These are phyloP conservation scores for Zizania palustris DNA, from an alignment of 202 grass and related monocot species.

Conservation along the genomic window DNA sequence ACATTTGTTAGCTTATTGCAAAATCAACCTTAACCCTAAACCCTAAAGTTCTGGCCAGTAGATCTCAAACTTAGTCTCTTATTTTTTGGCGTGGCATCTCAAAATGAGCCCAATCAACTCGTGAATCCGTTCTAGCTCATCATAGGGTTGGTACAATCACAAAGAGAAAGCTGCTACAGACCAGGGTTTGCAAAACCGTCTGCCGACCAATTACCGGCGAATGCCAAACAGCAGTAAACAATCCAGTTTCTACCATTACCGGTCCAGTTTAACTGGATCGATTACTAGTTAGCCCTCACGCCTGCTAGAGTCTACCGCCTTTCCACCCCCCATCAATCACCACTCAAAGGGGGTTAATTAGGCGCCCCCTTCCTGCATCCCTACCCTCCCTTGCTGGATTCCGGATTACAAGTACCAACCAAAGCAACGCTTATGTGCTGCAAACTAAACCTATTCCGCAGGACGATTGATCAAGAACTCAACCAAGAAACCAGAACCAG, in stretches of 20 bases:
- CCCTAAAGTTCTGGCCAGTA: background rate
- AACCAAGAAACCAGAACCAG: background rate
- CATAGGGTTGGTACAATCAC: background rate
- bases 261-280: too few species aligned
- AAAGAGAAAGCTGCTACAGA: background rate
- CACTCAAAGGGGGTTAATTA: background rate
- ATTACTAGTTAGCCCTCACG: too few species aligned
- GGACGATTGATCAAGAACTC: conserved; percentile 1
- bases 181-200: too few species aligned
- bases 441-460: background rate
- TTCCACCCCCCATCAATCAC: background rate
- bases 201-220: too few species aligned
- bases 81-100: background rate
- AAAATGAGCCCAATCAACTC: background rate
- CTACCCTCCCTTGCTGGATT: background rate
- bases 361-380: background rate
- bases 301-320: background rate
- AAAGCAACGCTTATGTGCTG: background rate
- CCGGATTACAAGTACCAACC: background rate
- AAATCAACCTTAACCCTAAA: background rate
- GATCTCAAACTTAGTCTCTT: background rate
- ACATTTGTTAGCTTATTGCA: background rate
- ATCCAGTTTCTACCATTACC: too few species aligned
- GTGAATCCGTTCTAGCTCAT: background rate
- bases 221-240: too few species aligned